Percentiles rank a stretch among this genome's conserved stretches.
phyloP scores from a whole-genome alignment of 306 rosid genomes.

The Gleditsia sinensis region DNA sequence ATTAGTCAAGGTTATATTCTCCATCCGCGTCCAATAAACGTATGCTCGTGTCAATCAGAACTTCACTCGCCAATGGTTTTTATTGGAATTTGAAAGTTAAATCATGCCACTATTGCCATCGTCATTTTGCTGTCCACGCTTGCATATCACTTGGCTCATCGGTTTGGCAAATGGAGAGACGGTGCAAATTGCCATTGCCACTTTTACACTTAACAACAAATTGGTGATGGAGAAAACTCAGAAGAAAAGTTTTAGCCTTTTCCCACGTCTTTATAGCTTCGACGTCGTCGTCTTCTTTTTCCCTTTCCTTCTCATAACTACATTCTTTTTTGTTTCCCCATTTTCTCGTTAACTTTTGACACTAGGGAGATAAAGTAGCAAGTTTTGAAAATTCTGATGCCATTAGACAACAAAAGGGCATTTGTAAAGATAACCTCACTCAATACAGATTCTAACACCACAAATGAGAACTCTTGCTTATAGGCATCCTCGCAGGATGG shows the following conservation, averaged over 20 bases:
- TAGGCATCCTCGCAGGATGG: not conserved
- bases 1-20: conserved; percentile 7
- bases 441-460: conserved; percentile 1
- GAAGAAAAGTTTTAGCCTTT: no score
- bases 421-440: not conserved
- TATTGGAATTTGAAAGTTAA: not conserved
- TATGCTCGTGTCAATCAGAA: not conserved
- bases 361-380: not conserved
- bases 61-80: not conserved
- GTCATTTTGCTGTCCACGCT: conserved; percentile 22
- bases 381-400: not conserved
- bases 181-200: not conserved
- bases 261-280: no score
- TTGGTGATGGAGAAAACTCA: not conserved
- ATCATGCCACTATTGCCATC: not conserved
- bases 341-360: not conserved
- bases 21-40: not conserved
- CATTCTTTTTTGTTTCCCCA: no score
- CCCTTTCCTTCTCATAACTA: no score
- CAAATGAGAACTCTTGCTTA: not conserved
- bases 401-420: not conserved
- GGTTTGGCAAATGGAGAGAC: not conserved
- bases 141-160: not conserved
- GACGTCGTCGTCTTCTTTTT: no score
- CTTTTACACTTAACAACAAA: no score